These are phyloP conservation scores for Hypoxylon rubiginosum DNA, from an alignment of 2,329 filamentous ascomycete species.

Conservation along the genomic window DNA sequence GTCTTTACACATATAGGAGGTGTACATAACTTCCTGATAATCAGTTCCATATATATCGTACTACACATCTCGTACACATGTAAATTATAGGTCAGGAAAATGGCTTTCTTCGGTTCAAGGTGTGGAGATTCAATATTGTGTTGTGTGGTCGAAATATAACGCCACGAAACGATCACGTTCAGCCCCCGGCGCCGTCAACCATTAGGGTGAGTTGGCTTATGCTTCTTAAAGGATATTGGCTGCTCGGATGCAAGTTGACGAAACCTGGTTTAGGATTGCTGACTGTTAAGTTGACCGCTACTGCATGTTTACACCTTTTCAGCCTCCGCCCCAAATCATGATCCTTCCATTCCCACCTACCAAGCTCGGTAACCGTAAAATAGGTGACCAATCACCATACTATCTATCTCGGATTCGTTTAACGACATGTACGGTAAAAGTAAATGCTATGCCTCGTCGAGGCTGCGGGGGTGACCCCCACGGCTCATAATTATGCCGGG, in stretches of 20 bases:
- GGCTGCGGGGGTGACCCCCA: too few species aligned
- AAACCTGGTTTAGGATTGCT: constrained; percentile 18
- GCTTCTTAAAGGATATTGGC: constrained; percentile 19
- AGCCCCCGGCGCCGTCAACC: constrained; percentile 18
- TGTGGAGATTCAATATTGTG: constrained; percentile 9
- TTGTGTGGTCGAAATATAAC: constrained; percentile 20
- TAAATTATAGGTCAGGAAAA: not conserved
- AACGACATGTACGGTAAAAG: not conserved
- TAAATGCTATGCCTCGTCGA: not conserved
- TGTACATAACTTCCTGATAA: not conserved
- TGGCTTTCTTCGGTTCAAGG: not conserved
- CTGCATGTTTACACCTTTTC: constrained; percentile 21
- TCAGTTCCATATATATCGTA: not conserved
- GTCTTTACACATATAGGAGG: not conserved
- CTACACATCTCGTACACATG: not conserved
- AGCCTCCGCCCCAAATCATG: constrained; percentile 22
- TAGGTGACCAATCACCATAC: constrained; percentile 12
- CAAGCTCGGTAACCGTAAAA: not conserved
- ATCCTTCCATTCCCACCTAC: constrained; percentile 7
- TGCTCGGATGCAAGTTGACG: constrained; percentile 21
- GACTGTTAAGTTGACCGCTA: constrained; percentile 36
- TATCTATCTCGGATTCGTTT: constrained; percentile 9
- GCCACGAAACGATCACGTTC: constrained; percentile 14
- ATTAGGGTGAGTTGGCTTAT: constrained; percentile 16
- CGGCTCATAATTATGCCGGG: constrained; percentile 15